These are phyloP conservation scores for Scheffersomyces coipomensis DNA, from an alignment of 805 yeast genomes.

Conservation along the genomic window DNA sequence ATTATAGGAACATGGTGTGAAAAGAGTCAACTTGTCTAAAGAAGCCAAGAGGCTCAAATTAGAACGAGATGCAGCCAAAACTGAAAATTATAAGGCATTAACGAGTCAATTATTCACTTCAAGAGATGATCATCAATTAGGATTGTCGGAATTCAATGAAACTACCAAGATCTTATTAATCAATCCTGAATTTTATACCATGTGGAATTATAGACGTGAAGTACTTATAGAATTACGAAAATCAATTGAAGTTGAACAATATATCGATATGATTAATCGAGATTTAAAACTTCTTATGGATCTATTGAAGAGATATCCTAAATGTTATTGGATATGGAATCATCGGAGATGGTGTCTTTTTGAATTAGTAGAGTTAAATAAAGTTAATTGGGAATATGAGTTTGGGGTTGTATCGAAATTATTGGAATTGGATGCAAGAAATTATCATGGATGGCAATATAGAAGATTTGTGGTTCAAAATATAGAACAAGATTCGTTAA, in stretches of 20 bases:
- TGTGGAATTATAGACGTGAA: slow-evolving; percentile 88
- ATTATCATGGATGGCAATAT: slow-evolving; percentile 96
- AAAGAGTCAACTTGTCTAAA: slow-evolving; percentile 53
- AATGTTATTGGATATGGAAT: slow-evolving; percentile 96
- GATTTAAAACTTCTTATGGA: slow-evolving; percentile 65
- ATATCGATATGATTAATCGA: slow-evolving; percentile 29
- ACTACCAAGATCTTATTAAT: slow-evolving; percentile 58
- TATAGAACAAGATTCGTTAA: slow-evolving; percentile 21
- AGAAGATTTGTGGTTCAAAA: slow-evolving; percentile 65
- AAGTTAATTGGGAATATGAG: slow-evolving; percentile 69
- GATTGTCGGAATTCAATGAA: slow-evolving; percentile 40
- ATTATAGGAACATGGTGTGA: slow-evolving; percentile 65
- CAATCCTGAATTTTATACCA: slow-evolving; percentile 86
- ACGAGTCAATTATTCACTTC: slow-evolving; percentile 41
- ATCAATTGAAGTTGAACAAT: slow-evolving; percentile 7
- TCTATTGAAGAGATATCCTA: slow-evolving; percentile 68
- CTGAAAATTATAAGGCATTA: slow-evolving; percentile 51
- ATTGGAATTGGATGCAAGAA: slow-evolving; percentile 72
- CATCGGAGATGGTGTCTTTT: slow-evolving; percentile 81
- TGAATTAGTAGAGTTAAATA: slow-evolving; percentile 41
- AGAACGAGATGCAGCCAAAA: slow-evolving; percentile 59
- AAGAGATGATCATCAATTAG: slow-evolving; percentile 14
- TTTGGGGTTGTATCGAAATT: slow-evolving; percentile 66
- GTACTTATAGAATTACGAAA: slow-evolving; percentile 31
- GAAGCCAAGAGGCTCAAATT: slow-evolving; percentile 55